phyloP scores from a whole-genome alignment of 2,329 filamentous ascomycete genomes.

The Teratosphaeria epicoccoides region DNA sequence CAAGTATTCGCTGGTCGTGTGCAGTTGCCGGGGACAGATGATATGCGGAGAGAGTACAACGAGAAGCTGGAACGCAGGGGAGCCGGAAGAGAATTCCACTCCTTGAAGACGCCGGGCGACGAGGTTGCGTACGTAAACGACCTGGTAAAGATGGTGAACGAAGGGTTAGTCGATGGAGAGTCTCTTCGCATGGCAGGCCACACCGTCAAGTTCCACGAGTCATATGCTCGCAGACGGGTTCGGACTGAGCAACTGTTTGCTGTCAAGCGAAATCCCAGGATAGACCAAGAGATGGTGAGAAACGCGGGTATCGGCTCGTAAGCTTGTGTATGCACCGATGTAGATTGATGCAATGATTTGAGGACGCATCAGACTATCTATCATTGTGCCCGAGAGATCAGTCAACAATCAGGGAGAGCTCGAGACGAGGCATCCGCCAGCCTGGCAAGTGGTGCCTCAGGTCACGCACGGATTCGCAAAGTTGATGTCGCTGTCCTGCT shows the following conservation, averaged over 20 bases:
- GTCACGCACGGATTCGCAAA: not conserved
- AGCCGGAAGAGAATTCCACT: slow-evolving; percentile 36
- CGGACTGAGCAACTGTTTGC: slow-evolving; percentile 23
- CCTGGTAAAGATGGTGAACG: slow-evolving; percentile 31
- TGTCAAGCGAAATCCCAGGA: slow-evolving; percentile 2
- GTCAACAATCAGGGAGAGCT: not conserved
- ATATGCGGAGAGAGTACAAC: slow-evolving; percentile 35
- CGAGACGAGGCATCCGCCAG: not conserved
- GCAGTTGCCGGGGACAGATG: slow-evolving; percentile 34
- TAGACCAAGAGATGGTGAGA: not conserved
- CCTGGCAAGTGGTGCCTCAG: not conserved
- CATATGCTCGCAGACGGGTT: slow-evolving; percentile 24
- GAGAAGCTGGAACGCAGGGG: slow-evolving; percentile 29
- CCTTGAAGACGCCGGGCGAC: slow-evolving; percentile 26
- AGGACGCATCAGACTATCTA: too few relatives aligned
- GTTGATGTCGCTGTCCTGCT: not conserved
- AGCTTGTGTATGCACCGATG: not conserved
- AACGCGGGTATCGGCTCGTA: not conserved
- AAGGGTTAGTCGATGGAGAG: not conserved
- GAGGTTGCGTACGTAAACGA: slow-evolving; percentile 33
- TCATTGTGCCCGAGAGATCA: too few relatives aligned
- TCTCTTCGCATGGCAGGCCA: slow-evolving; percentile 23
- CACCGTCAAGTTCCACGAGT: slow-evolving; percentile 26
- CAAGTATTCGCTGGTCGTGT: slow-evolving; percentile 45
- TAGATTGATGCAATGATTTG: not conserved